Conservation (phyloP, 1,139 yeast species). For the Geotrichum europaeum region DNA sequence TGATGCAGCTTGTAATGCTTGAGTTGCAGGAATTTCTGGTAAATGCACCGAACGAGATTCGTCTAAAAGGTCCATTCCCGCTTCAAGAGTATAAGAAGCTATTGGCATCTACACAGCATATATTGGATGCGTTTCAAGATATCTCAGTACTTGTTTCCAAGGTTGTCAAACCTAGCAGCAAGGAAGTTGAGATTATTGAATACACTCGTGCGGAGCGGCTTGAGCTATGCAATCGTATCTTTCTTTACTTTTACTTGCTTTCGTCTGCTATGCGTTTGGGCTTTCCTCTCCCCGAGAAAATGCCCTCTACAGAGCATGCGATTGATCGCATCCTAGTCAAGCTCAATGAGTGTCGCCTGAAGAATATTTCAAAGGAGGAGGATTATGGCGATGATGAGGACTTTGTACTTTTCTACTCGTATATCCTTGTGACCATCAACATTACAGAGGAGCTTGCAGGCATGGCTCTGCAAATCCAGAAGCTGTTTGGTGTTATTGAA, state of each 20-base stretch:
- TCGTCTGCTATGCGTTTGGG: slow-evolving; percentile 73
- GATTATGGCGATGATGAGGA: slow-evolving; percentile 45
- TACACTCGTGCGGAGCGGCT: slow-evolving; percentile 54
- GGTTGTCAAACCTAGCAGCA: slow-evolving; percentile 48
- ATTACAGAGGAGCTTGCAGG: slow-evolving; percentile 60
- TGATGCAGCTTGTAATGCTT: slow-evolving; percentile 47
- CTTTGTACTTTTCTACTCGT: slow-evolving; percentile 68
- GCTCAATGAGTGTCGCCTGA: slow-evolving; percentile 36
- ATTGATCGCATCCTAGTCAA: slow-evolving; percentile 63
- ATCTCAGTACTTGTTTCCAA: slow-evolving; percentile 61
- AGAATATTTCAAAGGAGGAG: background rate
- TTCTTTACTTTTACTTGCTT: slow-evolving; percentile 68
- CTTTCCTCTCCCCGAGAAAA: slow-evolving; percentile 68
- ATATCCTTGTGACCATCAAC: slow-evolving; percentile 63
- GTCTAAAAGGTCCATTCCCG: slow-evolving; percentile 73
- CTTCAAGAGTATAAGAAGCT: slow-evolving; percentile 45
- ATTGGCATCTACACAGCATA: slow-evolving; percentile 52
- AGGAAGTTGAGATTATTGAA: slow-evolving; percentile 52
- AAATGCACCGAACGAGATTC: slow-evolving; percentile 71
- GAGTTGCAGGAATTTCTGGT: slow-evolving; percentile 56
- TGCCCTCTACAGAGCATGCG: slow-evolving; percentile 75
- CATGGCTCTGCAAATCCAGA: slow-evolving; percentile 49
- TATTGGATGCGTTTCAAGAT: slow-evolving; percentile 70
- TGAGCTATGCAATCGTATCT: slow-evolving; percentile 66
- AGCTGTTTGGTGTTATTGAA: slow-evolving; percentile 57